Base-by-base conservation (phyloP, 1,139 yeast genomes). In the Blastobotrys apis region DNA sequence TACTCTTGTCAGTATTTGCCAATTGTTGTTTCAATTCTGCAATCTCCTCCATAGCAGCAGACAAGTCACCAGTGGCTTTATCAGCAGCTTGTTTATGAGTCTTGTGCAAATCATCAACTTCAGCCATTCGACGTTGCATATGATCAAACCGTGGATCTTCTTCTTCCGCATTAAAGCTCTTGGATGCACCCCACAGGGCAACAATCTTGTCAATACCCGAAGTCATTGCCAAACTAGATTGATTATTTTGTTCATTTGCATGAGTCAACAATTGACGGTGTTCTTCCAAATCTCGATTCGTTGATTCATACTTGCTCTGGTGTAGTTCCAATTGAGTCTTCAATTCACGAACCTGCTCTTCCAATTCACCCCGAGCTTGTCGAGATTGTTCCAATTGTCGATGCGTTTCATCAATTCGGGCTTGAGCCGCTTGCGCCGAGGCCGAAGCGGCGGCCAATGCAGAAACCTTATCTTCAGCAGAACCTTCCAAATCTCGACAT, bases 11-110 rank as follows among this genome's bases (percentile, higher is more conserved):
- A 2, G 58, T 47, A 42, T 51, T 48, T 8, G 50, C 49, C 15
- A 63, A 45, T 36, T 63, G 57, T 19, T 50, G 47, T 43, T 60
- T 62, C 35, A 62, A 51, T 15, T 33, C 54, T 9, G 56, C 48
- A 20, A 61, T 50, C 45, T 58, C 56, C 17, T 49, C 47, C 33
- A 56, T 50, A 1, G 62, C 57, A 12, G 35, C 46, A 2, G 56
- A 45, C 3, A 62, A 53, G 23, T 62, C 60, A 16, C 37, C 41
- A 1, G 56, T 52, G 6, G 64, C 59, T 44, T 51, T 53, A n/a
- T 53, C 62, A n/a, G 64, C 57, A 1, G 67, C 67, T n/a, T 51
- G 53, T 49, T 53, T 55, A 43, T 64, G 67, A 13, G 56, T 31
- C 40, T 54, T 59, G 41, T 62, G 64, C 16, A 62, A 52, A 39